Percentiles rank a stretch among this genome's conserved stretches.
Evolutionary conservation across 1,139 yeast genomes (phyloP).

Genomic region (Protomyces pachydermus): DNA sequence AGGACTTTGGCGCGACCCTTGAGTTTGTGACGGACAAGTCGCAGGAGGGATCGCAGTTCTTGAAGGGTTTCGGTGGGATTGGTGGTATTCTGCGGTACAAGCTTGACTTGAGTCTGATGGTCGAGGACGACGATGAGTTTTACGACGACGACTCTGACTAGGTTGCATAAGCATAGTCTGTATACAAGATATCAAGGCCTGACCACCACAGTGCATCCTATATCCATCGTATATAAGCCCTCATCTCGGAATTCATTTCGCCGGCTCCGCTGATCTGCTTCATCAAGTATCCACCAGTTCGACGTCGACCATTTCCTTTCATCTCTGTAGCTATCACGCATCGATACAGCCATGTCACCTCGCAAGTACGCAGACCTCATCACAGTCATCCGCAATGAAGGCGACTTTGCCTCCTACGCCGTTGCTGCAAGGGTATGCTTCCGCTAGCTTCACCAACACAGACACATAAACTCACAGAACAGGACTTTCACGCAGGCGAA

Average conservation of each 20-base stretch:
- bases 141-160: constrained; percentile 14
- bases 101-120: constrained; percentile 92
- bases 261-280: neutral
- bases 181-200: neutral
- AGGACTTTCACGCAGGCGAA: neutral
- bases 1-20: constrained; percentile 85
- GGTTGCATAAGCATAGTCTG: neutral
- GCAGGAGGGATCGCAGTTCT: constrained; percentile 97
- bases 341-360: neutral
- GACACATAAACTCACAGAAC: neutral
- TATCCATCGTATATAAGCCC: neutral
- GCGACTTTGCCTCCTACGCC: neutral
- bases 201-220: neutral
- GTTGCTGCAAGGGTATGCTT: neutral
- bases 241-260: neutral
- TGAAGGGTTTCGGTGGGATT: constrained; percentile 96
- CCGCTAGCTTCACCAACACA: neutral
- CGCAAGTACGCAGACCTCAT: constrained; percentile 1
- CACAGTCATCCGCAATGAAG: neutral
- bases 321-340: neutral
- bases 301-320: no score
- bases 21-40: constrained; percentile 96
- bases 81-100: constrained; percentile 95
- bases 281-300: neutral
- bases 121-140: constrained; percentile 72